Base-by-base conservation (phyloP, 805 yeast genomes). In the Spathaspora boniae region DNA sequence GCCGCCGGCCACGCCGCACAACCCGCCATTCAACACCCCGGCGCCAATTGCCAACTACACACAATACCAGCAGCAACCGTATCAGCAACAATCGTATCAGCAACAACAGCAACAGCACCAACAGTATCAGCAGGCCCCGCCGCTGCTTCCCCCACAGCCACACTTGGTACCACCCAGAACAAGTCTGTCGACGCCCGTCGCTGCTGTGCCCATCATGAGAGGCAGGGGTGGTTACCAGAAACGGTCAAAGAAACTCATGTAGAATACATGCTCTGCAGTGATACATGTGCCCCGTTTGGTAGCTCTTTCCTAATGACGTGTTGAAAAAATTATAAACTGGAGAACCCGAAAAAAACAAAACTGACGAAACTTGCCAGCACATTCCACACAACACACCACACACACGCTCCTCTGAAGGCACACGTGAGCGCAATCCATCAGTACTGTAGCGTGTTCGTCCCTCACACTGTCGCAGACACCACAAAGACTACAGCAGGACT, bases 191-290 rank as follows among this genome's bases (percentile, higher is more conserved):
- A n/a, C n/a, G n/a, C n/a, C n/a, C n/a, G n/a, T n/a, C n/a, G n/a
- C n/a, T n/a, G n/a, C n/a, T 17, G 47, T 40, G n/a, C 70, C 72
- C 0, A 61, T 60, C 6, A 44, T 67, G 31, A 59, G 54, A 39
- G 72, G 72, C 9, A 56, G 72, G 41, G 72, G 72, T 3, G 72
- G 72, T 0, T 62, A 62, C 42, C 72, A 67, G 40, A 67, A 65
- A 44, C 44, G 72, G 35, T 51, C 68, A 1, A 65, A 61, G 44
- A 64, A 61, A 41, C 41, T 52, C 31, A 64, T 62, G 68, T 64
- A 51, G 41, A 16, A 11, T 11, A 2, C n/a, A 31, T 21, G 9
- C 6, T 26, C 26, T 26, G 12, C 28, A 26, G 16, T n/a, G 23
- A 35, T 32, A 4, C 34, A 18, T 12, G 11, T 9, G 18, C 20